Conservation (phyloP, 2,329 filamentous ascomycete genomes). For the Pyricularia grisea region DNA sequence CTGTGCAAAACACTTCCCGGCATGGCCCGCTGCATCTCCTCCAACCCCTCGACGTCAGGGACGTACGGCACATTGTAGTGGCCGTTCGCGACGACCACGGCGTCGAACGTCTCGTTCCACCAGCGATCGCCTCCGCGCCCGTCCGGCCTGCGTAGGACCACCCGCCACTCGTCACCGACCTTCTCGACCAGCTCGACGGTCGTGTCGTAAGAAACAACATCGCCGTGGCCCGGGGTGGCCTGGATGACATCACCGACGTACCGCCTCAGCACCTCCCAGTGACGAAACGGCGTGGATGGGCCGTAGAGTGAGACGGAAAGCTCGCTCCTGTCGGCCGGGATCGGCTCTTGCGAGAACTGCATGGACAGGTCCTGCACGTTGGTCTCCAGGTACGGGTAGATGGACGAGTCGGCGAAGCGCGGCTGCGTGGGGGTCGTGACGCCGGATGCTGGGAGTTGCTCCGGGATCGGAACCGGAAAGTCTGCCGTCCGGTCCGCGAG, state of each 20-base stretch:
- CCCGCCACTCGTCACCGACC: constrained; percentile 36
- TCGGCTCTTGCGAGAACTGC: constrained; percentile 46
- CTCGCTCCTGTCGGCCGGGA: constrained; percentile 32
- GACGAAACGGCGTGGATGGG: constrained; percentile 48
- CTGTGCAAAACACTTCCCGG: constrained; percentile 45
- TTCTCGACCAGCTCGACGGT: constrained; percentile 52
- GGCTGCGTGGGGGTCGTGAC: constrained; percentile 30
- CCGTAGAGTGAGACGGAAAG: constrained; percentile 42
- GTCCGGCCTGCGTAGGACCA: constrained; percentile 36
- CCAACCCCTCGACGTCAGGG: constrained; percentile 32
- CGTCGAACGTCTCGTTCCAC: constrained; percentile 53
- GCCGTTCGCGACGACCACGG: constrained; percentile 49
- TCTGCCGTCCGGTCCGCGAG: constrained; percentile 35
- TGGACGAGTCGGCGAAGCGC: constrained; percentile 46
- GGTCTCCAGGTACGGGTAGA: constrained; percentile 56
- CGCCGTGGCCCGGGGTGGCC: constrained; percentile 39
- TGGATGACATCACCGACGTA: constrained; percentile 44
- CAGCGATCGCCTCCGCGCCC: constrained; percentile 37
- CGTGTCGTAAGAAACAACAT: constrained; percentile 44
- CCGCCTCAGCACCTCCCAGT: constrained; percentile 45
- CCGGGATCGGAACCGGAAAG: constrained; percentile 34
- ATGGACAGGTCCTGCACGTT: constrained; percentile 52
- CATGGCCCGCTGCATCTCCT: constrained; percentile 30
- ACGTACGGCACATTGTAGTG: constrained; percentile 52
- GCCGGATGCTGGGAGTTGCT: constrained; percentile 31